These are phyloP conservation scores for Vishniacozyma victoriae DNA, from an alignment of 768 basidiomycete species.

Conservation along the genomic window DNA sequence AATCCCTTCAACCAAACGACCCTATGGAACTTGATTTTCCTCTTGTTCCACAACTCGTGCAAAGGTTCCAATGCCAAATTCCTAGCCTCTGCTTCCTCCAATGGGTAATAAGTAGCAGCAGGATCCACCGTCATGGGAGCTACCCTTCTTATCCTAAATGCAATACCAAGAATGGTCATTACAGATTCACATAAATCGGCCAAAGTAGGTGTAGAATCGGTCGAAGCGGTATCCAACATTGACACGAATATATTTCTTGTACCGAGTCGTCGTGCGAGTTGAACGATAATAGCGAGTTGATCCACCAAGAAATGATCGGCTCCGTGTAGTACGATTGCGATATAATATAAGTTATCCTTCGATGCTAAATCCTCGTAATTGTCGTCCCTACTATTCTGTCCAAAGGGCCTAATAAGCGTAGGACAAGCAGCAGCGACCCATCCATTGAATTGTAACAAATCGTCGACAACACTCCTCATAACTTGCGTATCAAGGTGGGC, in stretches of 20 bases:
- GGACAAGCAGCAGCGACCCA: constrained; percentile 97
- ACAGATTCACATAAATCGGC: constrained; percentile 93
- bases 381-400: constrained; percentile 76
- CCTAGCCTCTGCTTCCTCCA: constrained; percentile 89
- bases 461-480: constrained; percentile 82
- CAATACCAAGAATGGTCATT: constrained; percentile 82
- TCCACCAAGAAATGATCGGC: constrained; percentile 99
- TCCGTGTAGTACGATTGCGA: constrained; percentile 92
- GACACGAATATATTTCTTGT: constrained; percentile 88
- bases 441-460: constrained; percentile 88
- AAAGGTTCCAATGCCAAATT: constrained; percentile 90
- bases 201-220: constrained; percentile 88
- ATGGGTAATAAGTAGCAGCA: constrained; percentile 82
- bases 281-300: constrained; percentile 95
- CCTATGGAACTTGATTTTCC: constrained; percentile 75
- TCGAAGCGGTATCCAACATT: constrained; percentile 94
- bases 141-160: constrained; percentile 86
- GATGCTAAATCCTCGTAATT: constrained; percentile 82
- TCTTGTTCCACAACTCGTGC: constrained; percentile 66
- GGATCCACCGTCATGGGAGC: constrained; percentile 88
- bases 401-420: constrained; percentile 87
- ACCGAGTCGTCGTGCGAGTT: constrained; percentile 85
- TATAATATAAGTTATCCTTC: constrained; percentile 80
- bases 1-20: constrained; percentile 99
- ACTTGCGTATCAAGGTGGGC: constrained; percentile 84